Evolutionary conservation across 208 protist genomes (phyloP), one percentile per base, ranked within the genome.

Genomic region (Leptomonas pyrrhocoris): DNA sequence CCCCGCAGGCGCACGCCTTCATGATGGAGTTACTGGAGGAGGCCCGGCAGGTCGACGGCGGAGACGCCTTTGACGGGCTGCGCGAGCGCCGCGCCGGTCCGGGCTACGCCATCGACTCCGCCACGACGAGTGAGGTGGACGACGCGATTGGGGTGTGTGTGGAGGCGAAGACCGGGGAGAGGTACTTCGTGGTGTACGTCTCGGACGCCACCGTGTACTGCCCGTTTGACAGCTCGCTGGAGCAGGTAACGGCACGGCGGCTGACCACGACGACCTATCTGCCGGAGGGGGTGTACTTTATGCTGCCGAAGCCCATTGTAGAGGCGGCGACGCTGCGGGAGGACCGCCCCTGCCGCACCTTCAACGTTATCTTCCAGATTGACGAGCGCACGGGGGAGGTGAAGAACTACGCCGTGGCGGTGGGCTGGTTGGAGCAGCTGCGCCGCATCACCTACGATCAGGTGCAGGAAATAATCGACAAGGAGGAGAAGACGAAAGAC

Each of bases 191-290:
- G 1, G 92, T 96, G 61, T 92, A 93, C 72, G 89, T 96, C 0
- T 94, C 92, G 0, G 92, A 96, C 40, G 92, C 89, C 11, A 96
- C 92, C 2, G 89, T 93, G 38, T 95, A 94, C 73, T 96, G 92
- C 72, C 86, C 89, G 13, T 85, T 88, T 55, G 89, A 94, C 68
- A 90, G 82, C 65, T 31, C 75, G 23, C 77, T 96, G 31, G 89
- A 96, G 73, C 85, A 92, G 57, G n/a, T 94, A 45, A 96, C 89
- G 19, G 92, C 87, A 31, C 80, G 89, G 36, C 70, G 79, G 23
- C 86, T 96, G 25, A 83, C 81, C 19, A 96, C 92, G 1, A 96
- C 92, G 50, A 95, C 89, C 21, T 96, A 96, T 67, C 84, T 96
- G 21, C 92, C 92, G 0, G 89, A 96, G 60, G 82, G 85, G 4